Conservation (phyloP, 495 filamentous ascomycete species). For the Lineolata rhizophorae region DNA sequence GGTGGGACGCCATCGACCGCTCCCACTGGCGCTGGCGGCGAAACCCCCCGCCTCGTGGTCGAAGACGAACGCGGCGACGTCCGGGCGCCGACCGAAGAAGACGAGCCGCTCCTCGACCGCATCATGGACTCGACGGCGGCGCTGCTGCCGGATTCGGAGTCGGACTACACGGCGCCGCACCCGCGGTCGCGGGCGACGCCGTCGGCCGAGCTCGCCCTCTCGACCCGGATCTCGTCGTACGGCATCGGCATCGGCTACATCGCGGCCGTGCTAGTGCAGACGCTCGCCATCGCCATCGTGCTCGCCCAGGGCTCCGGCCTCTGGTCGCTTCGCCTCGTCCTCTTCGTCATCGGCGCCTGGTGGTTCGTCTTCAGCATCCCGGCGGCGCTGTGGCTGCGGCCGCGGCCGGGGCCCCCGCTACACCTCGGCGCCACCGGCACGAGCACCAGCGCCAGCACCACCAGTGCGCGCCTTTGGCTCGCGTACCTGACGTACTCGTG, state of each 20-base stretch:
- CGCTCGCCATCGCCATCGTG: conserved; percentile 17
- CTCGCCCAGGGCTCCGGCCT: conserved; percentile 6
- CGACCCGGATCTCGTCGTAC: conserved; percentile 21
- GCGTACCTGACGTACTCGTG: conserved; percentile 62
- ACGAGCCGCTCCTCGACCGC: conserved; percentile 7
- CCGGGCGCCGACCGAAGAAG: background rate
- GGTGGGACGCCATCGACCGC: conserved; percentile 1
- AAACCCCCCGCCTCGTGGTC: background rate
- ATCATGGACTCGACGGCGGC: conserved; percentile 12
- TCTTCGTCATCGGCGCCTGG: conserved; percentile 81
- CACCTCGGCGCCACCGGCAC: conserved; percentile 8
- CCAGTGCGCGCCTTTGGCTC: conserved; percentile 18
- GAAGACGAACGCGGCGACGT: background rate
- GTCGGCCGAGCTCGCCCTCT: conserved; percentile 17
- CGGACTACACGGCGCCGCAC: conserved; percentile 8
- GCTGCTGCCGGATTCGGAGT: conserved; percentile 9
- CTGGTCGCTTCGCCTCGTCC: conserved; percentile 36
- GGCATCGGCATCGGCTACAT: conserved; percentile 22
- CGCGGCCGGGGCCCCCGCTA: conserved; percentile 73
- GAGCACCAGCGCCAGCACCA: conserved; percentile 14
- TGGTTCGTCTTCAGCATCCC: conserved; percentile 87
- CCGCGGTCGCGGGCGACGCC: conserved; percentile 6
- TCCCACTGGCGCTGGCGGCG: conserved; percentile 2
- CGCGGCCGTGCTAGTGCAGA: conserved; percentile 19
- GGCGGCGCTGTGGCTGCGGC: conserved; percentile 71